phyloP scores from a whole-genome alignment of 257 asterid species.

The Lycium ferocissimum region DNA sequence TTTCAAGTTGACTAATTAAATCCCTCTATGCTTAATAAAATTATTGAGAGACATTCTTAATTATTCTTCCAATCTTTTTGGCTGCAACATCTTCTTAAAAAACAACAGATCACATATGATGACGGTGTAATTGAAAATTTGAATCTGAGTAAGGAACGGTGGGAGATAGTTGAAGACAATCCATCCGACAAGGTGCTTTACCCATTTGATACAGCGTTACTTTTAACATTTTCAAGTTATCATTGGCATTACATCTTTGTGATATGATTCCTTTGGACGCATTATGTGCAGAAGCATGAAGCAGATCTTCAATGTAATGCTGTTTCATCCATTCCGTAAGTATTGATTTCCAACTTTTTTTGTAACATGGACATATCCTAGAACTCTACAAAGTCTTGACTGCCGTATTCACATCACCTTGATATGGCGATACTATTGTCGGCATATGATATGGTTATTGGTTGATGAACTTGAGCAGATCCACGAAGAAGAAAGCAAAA shows the following conservation, averaged over 20 bases:
- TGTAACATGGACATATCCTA: background rate
- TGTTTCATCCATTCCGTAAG: slow-evolving; percentile 40
- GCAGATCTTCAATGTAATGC: slow-evolving; percentile 27
- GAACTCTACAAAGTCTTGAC: background rate
- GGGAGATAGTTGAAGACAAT: slow-evolving; percentile 39
- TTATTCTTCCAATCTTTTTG: no score
- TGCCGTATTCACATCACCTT: slow-evolving; percentile 1
- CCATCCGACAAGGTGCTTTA: slow-evolving; percentile 27
- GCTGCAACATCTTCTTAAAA: no score
- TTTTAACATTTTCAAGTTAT: background rate
- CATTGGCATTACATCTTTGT: background rate
- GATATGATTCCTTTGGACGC: slow-evolving; percentile 31
- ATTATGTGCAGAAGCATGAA: slow-evolving; percentile 34
- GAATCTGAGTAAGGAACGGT: slow-evolving; percentile 49
- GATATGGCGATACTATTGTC: slow-evolving; percentile 3
- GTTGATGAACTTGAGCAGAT: slow-evolving; percentile 30
- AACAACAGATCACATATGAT: slow-evolving; percentile 35
- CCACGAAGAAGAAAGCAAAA: slow-evolving; percentile 26
- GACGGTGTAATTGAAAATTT: slow-evolving; percentile 51
- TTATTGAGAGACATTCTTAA: no score
- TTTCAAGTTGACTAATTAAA: no score
- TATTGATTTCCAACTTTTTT: background rate
- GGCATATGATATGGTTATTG: slow-evolving; percentile 14
- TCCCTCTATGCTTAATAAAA: no score
- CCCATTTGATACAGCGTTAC: slow-evolving; percentile 21